Evolutionary conservation across 1,284 basidiomycete species (phyloP), one percentile per base, ranked within the genome.

Genomic region (Papiliotrema fonsecae): DNA sequence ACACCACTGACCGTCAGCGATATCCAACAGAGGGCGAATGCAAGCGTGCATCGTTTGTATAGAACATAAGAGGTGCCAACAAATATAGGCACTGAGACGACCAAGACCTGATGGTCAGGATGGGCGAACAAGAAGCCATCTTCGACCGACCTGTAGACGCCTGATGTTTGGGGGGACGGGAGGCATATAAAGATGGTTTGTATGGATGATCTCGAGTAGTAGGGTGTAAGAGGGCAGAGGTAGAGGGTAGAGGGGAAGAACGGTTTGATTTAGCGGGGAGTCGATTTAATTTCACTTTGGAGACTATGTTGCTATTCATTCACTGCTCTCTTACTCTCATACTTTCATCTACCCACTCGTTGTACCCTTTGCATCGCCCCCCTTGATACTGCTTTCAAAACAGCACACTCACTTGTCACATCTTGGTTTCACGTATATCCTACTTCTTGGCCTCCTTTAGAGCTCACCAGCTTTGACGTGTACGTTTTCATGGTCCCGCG

Each of bases 51-150:
- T 24, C 41, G 16, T 16, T 43, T 49, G 41, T 42, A 49, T 3
- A 49, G 27, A 13, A 43, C 30, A 27, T 42, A 49, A 13, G 40
- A 36, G 4, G 41, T 42, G 6, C 40, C 47, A 21, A 49, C 30
- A 14, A 43, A 28, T 25, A 49, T 18, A 3, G 47, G 47, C 11
- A 40, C 16, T 7, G 47, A 35, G 3, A 49, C 47, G 27, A 49
- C 32, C 3, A 49, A 18, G 22, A 42, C 31, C 47, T 49, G 26
- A n/a, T 7, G 18, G 9, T 26, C 21, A 39, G 19, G 11, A 16
- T 13, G 26, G n/a, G 7, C 21, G 36, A 37, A n/a, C 21, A 40
- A 13, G 27, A 32, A 7, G 25, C 2, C 21, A 36, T n/a, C 6
- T 16, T 30, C 14, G 25, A 32, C 26, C 14, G 18, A 26, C 16